A percentile compares a stretch with the other conserved stretches of the same genome.
These are phyloP conservation scores for Ogataea paradorogensis DNA, from an alignment of 805 yeast species.

Conservation along the genomic window DNA sequence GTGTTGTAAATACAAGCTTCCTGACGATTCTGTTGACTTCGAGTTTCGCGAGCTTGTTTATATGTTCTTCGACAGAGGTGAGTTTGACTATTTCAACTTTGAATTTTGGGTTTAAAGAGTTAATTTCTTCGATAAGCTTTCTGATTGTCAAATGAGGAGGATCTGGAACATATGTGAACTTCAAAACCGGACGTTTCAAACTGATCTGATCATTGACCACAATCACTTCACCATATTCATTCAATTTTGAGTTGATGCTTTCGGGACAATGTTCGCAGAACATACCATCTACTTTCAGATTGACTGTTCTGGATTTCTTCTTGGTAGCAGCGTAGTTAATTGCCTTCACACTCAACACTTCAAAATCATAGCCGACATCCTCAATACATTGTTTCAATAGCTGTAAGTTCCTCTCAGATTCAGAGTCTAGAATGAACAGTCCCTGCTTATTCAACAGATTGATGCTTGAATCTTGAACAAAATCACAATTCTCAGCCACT, in stretches of 20 bases:
- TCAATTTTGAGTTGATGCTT: conserved; percentile 46
- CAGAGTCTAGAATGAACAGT: conserved; percentile 51
- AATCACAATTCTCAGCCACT: conserved; percentile 43
- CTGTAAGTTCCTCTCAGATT: conserved; percentile 35
- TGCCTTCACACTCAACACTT: conserved; percentile 41
- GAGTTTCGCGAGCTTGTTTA: conserved; percentile 43
- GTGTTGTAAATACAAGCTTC: conserved; percentile 47
- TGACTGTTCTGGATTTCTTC: conserved; percentile 52
- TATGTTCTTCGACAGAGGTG: conserved; percentile 60
- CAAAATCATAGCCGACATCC: conserved; percentile 66
- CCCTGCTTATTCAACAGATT: conserved; percentile 62
- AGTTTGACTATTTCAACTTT: conserved; percentile 53
- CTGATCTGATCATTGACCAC: conserved; percentile 55
- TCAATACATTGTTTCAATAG: conserved; percentile 51
- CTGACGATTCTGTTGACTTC: conserved; percentile 47
- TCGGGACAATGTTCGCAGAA: conserved; percentile 69
- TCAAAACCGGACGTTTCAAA: conserved; percentile 53
- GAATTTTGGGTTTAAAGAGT: conserved; percentile 44
- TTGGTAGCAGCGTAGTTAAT: conserved; percentile 47
- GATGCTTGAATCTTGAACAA: conserved; percentile 51
- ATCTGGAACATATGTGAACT: conserved; percentile 63
- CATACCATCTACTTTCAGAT: conserved; percentile 61
- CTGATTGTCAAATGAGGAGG: conserved; percentile 54
- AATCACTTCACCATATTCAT: conserved; percentile 54
- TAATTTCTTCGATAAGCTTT: conserved; percentile 47